These are phyloP conservation scores for Nakazawaea laoshanensis DNA, from an alignment of 805 yeast species.

Conservation along the genomic window DNA sequence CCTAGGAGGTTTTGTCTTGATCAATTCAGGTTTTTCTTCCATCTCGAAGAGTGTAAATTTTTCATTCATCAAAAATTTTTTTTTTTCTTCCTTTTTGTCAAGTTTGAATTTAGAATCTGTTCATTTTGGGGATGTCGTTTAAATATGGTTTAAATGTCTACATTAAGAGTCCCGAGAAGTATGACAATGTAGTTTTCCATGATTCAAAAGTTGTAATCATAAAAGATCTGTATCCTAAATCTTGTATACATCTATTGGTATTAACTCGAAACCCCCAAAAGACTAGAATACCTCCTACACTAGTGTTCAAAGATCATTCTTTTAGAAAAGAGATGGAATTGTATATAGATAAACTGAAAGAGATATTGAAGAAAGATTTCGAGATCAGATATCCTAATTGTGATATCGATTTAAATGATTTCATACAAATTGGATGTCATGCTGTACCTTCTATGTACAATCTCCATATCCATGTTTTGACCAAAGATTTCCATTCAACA, in stretches of 20 bases:
- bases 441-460: conserved; percentile 62
- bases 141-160: conserved; percentile 38
- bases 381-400: conserved; percentile 11
- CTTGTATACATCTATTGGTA: conserved; percentile 50
- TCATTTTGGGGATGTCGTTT: conserved; percentile 33
- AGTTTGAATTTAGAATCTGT: no score
- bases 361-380: conserved; percentile 13
- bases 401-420: conserved; percentile 21
- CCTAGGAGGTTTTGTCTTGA: conserved; percentile 23
- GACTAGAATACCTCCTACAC: conserved; percentile 42
- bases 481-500: conserved; percentile 50
- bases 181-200: conserved; percentile 30
- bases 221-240: conserved; percentile 56
- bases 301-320: conserved; percentile 30
- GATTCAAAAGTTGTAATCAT: conserved; percentile 51
- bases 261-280: conserved; percentile 40
- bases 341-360: conserved; percentile 30
- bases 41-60: no score
- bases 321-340: conserved; percentile 20
- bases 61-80: no score
- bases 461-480: conserved; percentile 66
- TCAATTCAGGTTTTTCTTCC: neutral
- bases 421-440: conserved; percentile 56
- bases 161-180: conserved; percentile 35
- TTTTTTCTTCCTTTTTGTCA: no score